Evolutionary conservation across 2,329 filamentous ascomycete genomes (phyloP), one percentile per base, ranked within the genome.

Genomic region (Arthrobotrys pseudoclavata): DNA sequence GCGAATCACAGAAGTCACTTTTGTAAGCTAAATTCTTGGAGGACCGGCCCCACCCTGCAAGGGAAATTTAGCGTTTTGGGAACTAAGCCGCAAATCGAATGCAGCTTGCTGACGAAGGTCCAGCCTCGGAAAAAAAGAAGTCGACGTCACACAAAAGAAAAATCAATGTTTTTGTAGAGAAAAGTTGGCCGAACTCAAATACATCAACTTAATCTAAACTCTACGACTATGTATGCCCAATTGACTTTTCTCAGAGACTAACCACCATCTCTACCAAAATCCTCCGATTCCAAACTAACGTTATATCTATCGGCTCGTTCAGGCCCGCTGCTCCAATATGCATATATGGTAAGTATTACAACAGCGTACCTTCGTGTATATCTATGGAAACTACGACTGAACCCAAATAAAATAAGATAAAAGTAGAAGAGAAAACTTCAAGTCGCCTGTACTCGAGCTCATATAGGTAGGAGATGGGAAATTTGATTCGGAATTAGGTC

Each of bases 61-160:
- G 69, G 61, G 45, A 42, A 55, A 47, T 53, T 50, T 60, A 52
- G 37, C 31, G 10, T 61, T 55, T 70, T 42, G 22, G 50, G 26
- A 42, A 34, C 48, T 40, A 42, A 67, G 45, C 42, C 45, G 29
- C 29, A 40, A 37, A 64, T 40, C 34, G 12, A 42, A n/a, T 76
- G 72, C 72, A 76, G 60, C 34, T 52, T 67, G 72, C 72, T 76
- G 50, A 76, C 72, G 24, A 53, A 34, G 7, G 4, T 18, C 24
- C 64, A 50, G 29, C 29, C 57, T 67, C 48, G 50, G 31, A 31
- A 18, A 31, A 53, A 55, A 42, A 37, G 24, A 76, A 63, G 29
- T 29, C 66, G 70, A 70, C 66, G 72, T 76, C 66, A 76, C 72
- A 76, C 72, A 67, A 70, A 66, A 40, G 64, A 60, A 64, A 42